Percentiles rank a stretch among this genome's conserved stretches.
Conservation (phyloP, 139 green algal species). For the Coccomyxa sp. region DNA sequence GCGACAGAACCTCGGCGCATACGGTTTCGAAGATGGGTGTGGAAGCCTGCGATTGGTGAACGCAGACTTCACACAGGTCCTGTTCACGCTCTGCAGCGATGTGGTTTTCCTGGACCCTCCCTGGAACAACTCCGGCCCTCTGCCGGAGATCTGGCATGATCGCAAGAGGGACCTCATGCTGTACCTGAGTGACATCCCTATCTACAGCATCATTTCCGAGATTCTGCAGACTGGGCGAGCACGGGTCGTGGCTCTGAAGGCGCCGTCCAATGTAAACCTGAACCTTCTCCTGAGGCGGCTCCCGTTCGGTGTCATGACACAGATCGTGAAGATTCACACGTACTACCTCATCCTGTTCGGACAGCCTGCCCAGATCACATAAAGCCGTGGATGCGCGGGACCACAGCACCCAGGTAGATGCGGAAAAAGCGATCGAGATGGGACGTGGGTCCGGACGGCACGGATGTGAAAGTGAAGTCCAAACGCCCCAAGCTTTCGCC, state of each 20-base stretch:
- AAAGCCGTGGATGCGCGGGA: background rate
- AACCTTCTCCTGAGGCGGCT: background rate
- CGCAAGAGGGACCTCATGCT: background rate
- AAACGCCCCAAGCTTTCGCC: background rate
- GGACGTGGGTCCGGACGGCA: background rate
- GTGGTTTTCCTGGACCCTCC: background rate
- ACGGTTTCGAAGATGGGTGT: background rate
- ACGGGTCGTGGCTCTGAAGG: background rate
- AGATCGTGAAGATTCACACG: constrained; percentile 1
- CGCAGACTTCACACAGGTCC: background rate
- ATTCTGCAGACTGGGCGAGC: background rate
- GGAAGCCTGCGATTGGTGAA: background rate
- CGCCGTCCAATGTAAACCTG: background rate
- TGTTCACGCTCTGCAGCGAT: background rate
- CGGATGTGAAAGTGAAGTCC: background rate
- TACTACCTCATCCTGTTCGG: background rate
- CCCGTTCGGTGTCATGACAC: background rate
- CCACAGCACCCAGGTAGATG: background rate
- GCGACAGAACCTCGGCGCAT: background rate
- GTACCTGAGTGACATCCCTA: background rate
- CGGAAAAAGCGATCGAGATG: background rate
- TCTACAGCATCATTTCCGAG: background rate
- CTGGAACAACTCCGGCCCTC: background rate
- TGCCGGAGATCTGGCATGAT: background rate
- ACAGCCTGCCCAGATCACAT: background rate